Evolutionary conservation across 495 filamentous ascomycete genomes (phyloP).

Genomic region (Annulohypoxylon bovei): DNA sequence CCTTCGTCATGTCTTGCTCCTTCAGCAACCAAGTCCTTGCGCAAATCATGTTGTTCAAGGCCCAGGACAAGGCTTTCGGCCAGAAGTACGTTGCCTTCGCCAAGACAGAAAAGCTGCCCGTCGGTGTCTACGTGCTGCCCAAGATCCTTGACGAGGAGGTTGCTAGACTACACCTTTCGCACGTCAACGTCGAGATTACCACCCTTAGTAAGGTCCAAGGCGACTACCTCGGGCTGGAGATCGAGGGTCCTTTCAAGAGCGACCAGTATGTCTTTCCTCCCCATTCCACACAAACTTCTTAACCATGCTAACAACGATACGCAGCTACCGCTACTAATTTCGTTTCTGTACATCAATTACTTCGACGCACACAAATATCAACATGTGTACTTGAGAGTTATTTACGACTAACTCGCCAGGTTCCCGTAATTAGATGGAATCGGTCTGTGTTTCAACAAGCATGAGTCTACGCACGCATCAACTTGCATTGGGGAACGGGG

Average conservation of each 20-base stretch:
- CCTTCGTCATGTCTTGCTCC: slow-evolving; percentile 99
- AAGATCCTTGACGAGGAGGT: slow-evolving; percentile 99
- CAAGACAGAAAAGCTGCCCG: slow-evolving; percentile 83
- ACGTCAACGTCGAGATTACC: slow-evolving; percentile 94
- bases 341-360: slow-evolving; percentile 39
- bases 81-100: slow-evolving; percentile 96
- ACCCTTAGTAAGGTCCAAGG: slow-evolving; percentile 85
- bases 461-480: slow-evolving; percentile 57
- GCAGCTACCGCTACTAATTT: slow-evolving; percentile 69
- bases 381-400: slow-evolving; percentile 14
- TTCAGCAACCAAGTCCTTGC: slow-evolving; percentile 99
- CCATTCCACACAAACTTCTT: neutral
- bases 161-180: slow-evolving; percentile 87
- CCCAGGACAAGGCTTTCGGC: slow-evolving; percentile 84
- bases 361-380: slow-evolving; percentile 40
- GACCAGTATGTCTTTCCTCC: slow-evolving; percentile 68
- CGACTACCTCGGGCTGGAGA: slow-evolving; percentile 87
- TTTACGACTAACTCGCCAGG: slow-evolving; percentile 19
- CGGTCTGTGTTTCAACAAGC: slow-evolving; percentile 59
- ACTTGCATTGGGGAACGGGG: slow-evolving; percentile 54
- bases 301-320: slow-evolving; percentile 45
- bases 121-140: slow-evolving; percentile 95
- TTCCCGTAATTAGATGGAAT: slow-evolving; percentile 13
- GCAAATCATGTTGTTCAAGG: slow-evolving; percentile 98
- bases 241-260: slow-evolving; percentile 93